A percentile compares a stretch with the other conserved stretches of the same genome.
These are phyloP conservation scores for Tylopilus sp. DNA, from an alignment of 768 basidiomycete species.

Conservation along the genomic window DNA sequence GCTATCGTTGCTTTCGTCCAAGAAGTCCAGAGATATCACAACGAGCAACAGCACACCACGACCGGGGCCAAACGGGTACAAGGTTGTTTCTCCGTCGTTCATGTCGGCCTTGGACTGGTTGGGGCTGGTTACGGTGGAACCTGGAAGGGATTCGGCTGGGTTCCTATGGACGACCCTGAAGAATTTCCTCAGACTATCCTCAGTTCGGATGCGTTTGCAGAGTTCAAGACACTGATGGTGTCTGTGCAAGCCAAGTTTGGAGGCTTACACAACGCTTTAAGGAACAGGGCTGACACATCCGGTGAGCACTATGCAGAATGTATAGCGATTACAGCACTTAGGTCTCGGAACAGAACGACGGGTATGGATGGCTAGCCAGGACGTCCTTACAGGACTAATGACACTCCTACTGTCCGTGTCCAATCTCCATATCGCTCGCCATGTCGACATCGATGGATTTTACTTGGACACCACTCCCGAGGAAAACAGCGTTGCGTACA, in stretches of 20 bases:
- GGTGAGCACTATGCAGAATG: constrained; percentile 19
- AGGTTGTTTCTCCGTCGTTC: constrained; percentile 57
- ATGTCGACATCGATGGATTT: constrained; percentile 81
- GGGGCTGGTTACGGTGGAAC: constrained; percentile 73
- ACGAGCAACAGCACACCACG: constrained; percentile 21
- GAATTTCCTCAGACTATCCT: constrained; percentile 46
- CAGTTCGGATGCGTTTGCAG: constrained; percentile 49
- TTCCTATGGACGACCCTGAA: constrained; percentile 49
- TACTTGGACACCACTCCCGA: constrained; percentile 43
- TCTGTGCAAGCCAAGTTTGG: constrained; percentile 51
- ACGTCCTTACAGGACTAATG: constrained; percentile 53
- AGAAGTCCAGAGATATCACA: constrained; percentile 63
- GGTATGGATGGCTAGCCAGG: constrained; percentile 41
- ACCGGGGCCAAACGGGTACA: constrained; percentile 49
- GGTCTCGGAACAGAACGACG: constrained; percentile 20
- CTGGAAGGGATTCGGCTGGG: constrained; percentile 88
- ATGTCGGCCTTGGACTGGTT: constrained; percentile 73
- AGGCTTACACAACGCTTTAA: constrained; percentile 26
- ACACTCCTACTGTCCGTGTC: constrained; percentile 56
- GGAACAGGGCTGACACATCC: constrained; percentile 16
- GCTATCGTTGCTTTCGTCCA: constrained; percentile 65
- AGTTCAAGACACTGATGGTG: constrained; percentile 46
- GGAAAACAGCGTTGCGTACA: constrained; percentile 50
- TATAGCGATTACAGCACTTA: constrained; percentile 3
- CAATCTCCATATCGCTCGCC: constrained; percentile 74